Percentiles rank a stretch among this genome's conserved stretches.
Conservation (phyloP, 2,329 filamentous ascomycete species). For the Alternaria gansuensis region DNA sequence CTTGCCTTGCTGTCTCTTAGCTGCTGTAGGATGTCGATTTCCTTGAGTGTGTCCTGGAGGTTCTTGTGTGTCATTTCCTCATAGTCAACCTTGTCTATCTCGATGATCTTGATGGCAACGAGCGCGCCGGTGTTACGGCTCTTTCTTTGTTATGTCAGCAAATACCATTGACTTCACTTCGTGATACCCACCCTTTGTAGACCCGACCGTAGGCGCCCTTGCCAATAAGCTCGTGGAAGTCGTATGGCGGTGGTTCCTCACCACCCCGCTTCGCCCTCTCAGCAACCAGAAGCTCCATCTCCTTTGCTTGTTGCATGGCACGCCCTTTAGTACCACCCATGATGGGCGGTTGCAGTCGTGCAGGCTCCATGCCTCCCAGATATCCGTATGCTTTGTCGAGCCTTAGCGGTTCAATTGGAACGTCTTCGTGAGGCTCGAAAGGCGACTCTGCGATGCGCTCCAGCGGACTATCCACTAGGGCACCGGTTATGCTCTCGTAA, state of each 20-base stretch:
- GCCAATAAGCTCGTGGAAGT: constrained; percentile 76
- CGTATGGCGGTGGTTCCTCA: constrained; percentile 70
- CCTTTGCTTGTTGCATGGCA: constrained; percentile 73
- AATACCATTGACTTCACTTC: neutral
- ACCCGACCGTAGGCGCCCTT: constrained; percentile 79
- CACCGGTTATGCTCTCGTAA: constrained; percentile 27
- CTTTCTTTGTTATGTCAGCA: constrained; percentile 45
- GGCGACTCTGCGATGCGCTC: constrained; percentile 41
- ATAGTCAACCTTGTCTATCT: constrained; percentile 79
- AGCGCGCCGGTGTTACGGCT: constrained; percentile 58
- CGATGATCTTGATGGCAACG: constrained; percentile 83
- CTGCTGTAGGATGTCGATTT: constrained; percentile 73
- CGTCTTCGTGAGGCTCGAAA: constrained; percentile 17
- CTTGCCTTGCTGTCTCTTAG: constrained; percentile 76
- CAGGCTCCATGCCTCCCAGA: constrained; percentile 41
- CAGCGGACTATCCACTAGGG: constrained; percentile 30
- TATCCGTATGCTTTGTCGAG: constrained; percentile 16
- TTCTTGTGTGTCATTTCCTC: constrained; percentile 53
- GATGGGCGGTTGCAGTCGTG: constrained; percentile 41
- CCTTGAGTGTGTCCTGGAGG: constrained; percentile 65
- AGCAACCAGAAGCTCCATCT: constrained; percentile 71
- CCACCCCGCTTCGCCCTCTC: constrained; percentile 69
- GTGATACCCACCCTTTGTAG: constrained; percentile 66
- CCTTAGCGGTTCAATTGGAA: constrained; percentile 3
- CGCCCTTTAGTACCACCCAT: constrained; percentile 62